Percentiles rank a stretch among this genome's conserved stretches.
Conservation (phyloP, 208 protist genomes). For the Acanthamoeba healyi region DNA sequence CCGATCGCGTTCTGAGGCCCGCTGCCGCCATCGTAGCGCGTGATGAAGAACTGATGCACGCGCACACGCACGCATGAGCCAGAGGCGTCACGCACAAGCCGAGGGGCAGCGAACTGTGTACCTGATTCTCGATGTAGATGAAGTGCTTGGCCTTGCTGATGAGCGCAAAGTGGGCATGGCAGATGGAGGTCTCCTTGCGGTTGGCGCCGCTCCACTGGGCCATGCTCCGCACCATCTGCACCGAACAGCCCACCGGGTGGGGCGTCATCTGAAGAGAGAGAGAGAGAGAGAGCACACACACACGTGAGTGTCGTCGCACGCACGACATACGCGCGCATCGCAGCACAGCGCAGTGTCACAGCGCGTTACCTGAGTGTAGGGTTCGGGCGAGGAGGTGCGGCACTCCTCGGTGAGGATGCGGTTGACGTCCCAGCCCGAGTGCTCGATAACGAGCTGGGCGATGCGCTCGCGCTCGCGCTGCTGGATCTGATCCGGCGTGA, state of each 20-base stretch:
- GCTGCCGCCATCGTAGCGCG: neutral
- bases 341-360: too few relatives aligned
- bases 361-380: conserved; percentile 39
- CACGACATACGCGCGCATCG: neutral
- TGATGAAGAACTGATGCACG: conserved; percentile 21
- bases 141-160: conserved; percentile 83
- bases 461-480: conserved; percentile 30
- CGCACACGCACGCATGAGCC: too few relatives aligned
- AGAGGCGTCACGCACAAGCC: neutral
- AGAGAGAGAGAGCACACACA: too few relatives aligned
- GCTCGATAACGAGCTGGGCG: neutral
- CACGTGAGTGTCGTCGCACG: neutral
- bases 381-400: neutral
- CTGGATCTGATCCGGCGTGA: neutral
- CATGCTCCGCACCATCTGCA: conserved; percentile 48
- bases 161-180: conserved; percentile 76
- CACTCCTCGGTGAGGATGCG: conserved; percentile 44
- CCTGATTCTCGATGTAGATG: conserved; percentile 88
- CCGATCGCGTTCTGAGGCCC: conserved; percentile 77
- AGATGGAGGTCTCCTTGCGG: conserved; percentile 47
- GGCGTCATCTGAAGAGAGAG: conserved; percentile 2
- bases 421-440: conserved; percentile 29
- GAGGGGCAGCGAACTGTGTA: conserved; percentile 31
- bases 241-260: conserved; percentile 11
- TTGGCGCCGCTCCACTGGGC: conserved; percentile 34